Evolutionary conservation across 1,284 basidiomycete genomes (phyloP), one percentile per base, ranked within the genome.

Genomic region (Sanghuangporus weigelae): DNA sequence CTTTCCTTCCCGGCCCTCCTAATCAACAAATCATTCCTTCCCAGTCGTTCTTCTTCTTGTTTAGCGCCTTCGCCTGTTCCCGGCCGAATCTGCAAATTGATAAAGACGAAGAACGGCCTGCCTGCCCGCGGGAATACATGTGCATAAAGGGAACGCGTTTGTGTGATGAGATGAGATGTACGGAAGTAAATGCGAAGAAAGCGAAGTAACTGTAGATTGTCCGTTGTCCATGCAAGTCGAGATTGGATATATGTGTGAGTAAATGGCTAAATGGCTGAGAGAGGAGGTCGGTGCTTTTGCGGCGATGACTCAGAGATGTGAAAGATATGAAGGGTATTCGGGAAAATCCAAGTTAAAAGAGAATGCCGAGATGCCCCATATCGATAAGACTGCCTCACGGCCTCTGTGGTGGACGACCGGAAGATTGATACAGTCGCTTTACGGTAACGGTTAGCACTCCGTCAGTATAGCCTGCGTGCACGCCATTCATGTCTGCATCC

Each of bases 361-460:
- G 46, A 38, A 48, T n/a, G 31, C 35, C 38, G 49, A 35, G 31
- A 40, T n/a, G 44, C 23, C 39, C 46, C 44, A 23, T 35, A 38
- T 35, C 38, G 40, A 44, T 26, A 59, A 38, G 31, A 38, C 31
- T 35, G 14, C 31, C 36, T 64, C 51, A 65, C 26, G 59, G 38
- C 48, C 60, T 57, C 63, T 65, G 63, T 36, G 63, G 63, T 3
- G 59, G 54, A 26, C 63, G 63, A 16, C 49, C 39, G 40, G 54
- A 61, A 6, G 63, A 50, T 55, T 66, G 39, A 50, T 56, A 50
- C 38, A 68, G 40, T 14, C 70, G 69, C 23, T 63, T 63, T 21
- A 72, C 70, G 26, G 70, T 71, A 36, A 72, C 70, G 40, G 64
- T 68, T 31, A 72, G 63, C 7, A 71, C 60, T 21, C 70, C 70